Conservation (phyloP, 148 eudicot genomes). For the Camellia granthamiana region DNA sequence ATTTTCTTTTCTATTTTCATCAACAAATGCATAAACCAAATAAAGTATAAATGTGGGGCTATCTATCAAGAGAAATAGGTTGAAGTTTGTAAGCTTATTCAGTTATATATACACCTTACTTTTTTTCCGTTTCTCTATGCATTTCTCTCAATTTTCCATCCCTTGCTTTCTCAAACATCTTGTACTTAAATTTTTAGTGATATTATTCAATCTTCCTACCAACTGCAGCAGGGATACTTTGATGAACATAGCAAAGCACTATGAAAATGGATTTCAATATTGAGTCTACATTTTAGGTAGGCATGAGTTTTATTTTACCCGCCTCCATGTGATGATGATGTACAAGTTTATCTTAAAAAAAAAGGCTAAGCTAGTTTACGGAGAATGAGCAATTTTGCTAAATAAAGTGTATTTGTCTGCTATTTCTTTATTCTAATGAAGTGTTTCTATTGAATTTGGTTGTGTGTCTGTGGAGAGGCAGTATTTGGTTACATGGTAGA, state of each 20-base stretch:
- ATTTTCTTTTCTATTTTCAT: too few species aligned
- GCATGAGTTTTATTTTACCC: background rate
- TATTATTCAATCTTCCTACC: background rate
- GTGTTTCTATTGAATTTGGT: background rate
- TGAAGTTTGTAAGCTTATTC: too few species aligned
- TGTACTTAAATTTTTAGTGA: background rate
- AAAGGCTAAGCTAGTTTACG: background rate
- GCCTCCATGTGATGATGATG: background rate
- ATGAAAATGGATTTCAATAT: conserved; percentile 51
- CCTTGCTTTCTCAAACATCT: too few species aligned
- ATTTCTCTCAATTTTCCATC: too few species aligned
- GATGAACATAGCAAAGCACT: conserved; percentile 92
- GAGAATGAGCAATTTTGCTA: background rate
- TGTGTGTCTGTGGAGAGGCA: too few species aligned
- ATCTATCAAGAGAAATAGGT: too few species aligned
- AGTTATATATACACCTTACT: too few species aligned
- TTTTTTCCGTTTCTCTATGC: too few species aligned
- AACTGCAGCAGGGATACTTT: conserved; percentile 71
- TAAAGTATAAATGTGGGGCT: too few species aligned
- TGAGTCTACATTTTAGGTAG: too few species aligned
- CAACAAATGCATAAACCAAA: too few species aligned
- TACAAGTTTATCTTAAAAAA: background rate
- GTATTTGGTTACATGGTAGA: background rate
- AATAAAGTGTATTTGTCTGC: background rate
- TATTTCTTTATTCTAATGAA: background rate